Base-by-base conservation (phyloP, 495 filamentous ascomycete genomes). In the Penicillium canariense region DNA sequence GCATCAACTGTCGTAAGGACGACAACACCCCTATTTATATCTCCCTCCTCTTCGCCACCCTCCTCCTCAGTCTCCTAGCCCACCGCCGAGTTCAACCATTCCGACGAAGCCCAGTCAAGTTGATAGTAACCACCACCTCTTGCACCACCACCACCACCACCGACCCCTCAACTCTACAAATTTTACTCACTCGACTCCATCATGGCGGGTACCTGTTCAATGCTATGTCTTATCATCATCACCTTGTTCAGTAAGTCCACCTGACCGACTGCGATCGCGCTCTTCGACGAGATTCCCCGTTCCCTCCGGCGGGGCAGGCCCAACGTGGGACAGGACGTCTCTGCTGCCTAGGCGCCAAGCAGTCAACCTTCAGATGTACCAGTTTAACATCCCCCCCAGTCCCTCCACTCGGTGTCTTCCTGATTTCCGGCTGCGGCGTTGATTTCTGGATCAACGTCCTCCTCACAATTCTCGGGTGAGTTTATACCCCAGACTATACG, bases 391-490 rank as follows among this genome's bases (percentile, higher is more conserved):
- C 17, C 20, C 44, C 9, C 39, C 43, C 50, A 87, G 84, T 86
- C 18, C 84, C 84, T 26, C 84, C 84, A 9, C 63, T 87, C 31
- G 84, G 84, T 36, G 83, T 87, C 52, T 83, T 81, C 62, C 48
- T 85, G 49, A 77, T 87, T 53, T 75, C 82, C 27, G 84, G 84
- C 54, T 87, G 83, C 65, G 78, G 82, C 45, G 75, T 71, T n/a
- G 84, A 87, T 55, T 72, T 87, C 22, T 70, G 84, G 43, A 82
- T 87, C 65, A 87, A 87, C 62, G 81, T 87, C 58, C 65, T 76
- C 28, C 71, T 87, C 22, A 87, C 84, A 0, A 63, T 81, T 48
- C 74, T 87, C 3, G 84, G 82, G 77, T 86, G 68, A 62, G 79
- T 68, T 23, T 18, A 46, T 11, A 34, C 10, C 18, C n/a, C 15